phyloP scores from a whole-genome alignment of 768 basidiomycete species.

The Tricholoma furcatifolium region DNA sequence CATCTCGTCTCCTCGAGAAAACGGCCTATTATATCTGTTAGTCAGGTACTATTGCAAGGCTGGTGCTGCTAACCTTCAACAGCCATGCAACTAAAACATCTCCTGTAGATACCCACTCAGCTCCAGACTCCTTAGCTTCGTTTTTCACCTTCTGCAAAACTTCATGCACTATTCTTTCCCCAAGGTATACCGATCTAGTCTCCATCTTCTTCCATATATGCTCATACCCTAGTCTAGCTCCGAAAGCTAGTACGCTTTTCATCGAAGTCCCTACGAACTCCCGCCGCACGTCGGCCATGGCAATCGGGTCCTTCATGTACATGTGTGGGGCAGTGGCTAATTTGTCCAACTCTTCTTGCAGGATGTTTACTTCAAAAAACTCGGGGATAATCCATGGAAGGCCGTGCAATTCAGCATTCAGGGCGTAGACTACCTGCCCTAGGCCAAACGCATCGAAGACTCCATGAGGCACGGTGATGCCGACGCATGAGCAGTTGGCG shows the following conservation, averaged over 20 bases:
- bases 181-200: background rate
- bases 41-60: background rate
- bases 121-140: background rate
- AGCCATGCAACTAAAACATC: constrained; percentile 9
- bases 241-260: background rate
- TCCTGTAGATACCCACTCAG: constrained; percentile 3
- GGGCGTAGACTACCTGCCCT: background rate
- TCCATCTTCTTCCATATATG: background rate
- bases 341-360: constrained; percentile 1
- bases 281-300: background rate
- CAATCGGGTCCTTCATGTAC: background rate
- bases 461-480: constrained; percentile 5
- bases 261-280: background rate
- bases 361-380: background rate
- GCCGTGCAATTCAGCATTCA: constrained; percentile 3
- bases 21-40: background rate
- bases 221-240: background rate
- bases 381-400: background rate
- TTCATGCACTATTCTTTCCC: background rate
- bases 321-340: background rate
- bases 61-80: background rate
- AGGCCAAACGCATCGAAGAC: constrained; percentile 6
- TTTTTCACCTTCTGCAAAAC: constrained; percentile 3
- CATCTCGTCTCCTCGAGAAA: background rate
- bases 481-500: constrained; percentile 4